These are phyloP conservation scores for Fomitopsis pinicola DNA, from an alignment of 1,284 basidiomycete genomes.

Conservation along the genomic window DNA sequence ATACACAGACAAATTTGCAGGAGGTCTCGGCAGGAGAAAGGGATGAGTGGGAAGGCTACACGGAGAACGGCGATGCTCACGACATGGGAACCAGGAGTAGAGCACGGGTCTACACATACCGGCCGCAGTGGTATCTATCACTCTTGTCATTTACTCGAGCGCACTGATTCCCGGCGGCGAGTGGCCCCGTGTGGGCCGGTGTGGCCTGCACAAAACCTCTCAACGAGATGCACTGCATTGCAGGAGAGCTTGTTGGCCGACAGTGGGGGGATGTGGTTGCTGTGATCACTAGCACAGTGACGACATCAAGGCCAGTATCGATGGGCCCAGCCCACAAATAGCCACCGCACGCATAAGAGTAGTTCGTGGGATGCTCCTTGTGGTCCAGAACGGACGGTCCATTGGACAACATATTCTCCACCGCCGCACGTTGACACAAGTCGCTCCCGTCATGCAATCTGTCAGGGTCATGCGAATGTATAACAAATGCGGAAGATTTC, in stretches of 20 bases:
- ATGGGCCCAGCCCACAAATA: too few species aligned
- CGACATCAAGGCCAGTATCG: neutral
- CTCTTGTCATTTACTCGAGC: constrained; percentile 19
- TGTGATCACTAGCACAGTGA: neutral
- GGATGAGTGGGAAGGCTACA: constrained; percentile 14
- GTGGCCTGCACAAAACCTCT: neutral
- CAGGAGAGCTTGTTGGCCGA: constrained; percentile 5
- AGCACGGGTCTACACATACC: constrained; percentile 2
- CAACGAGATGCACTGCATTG: neutral
- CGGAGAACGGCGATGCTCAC: constrained; percentile 5
- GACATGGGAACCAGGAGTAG: constrained; percentile 6
- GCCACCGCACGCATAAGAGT: too few species aligned
- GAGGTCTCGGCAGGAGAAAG: constrained; percentile 9
- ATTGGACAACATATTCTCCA: too few species aligned
- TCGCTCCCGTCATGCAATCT: too few species aligned
- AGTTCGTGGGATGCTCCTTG: too few species aligned
- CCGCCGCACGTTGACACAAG: too few species aligned
- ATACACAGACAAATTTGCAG: neutral
- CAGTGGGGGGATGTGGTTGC: neutral
- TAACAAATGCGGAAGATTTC: too few species aligned
- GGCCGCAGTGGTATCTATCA: constrained; percentile 13
- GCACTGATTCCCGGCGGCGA: constrained; percentile 20
- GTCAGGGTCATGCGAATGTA: too few species aligned
- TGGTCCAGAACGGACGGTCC: too few species aligned
- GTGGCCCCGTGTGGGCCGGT: neutral